Conservation (phyloP, 257 asterid species). For the Plantago elongata region DNA sequence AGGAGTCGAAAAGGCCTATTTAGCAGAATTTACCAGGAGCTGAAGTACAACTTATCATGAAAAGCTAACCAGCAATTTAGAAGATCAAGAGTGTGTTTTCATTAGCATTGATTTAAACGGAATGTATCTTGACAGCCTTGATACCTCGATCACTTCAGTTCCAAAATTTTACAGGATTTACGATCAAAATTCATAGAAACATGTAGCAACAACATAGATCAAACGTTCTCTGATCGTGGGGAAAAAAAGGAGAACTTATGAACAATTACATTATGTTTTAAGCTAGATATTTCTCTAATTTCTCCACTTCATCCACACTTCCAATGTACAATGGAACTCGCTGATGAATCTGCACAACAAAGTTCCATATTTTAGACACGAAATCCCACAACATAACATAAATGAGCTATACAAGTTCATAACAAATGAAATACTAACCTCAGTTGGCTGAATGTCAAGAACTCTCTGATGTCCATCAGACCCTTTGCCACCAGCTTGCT, state of each 20-base stretch:
- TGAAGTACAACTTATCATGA: no score
- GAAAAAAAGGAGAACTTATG: not conserved
- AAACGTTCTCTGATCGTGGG: no score
- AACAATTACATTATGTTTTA: slow-evolving; percentile 22
- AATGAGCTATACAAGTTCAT: not conserved
- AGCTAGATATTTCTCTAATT: slow-evolving; percentile 80
- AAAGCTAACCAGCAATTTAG: no score
- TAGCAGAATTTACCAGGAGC: no score
- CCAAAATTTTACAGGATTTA: no score
- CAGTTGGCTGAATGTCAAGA: slow-evolving; percentile 81
- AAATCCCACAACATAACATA: not conserved
- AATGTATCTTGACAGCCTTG: no score
- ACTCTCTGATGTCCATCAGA: slow-evolving; percentile 72
- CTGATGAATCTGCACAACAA: slow-evolving; percentile 31
- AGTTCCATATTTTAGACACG: not conserved
- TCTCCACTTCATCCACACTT: slow-evolving; percentile 83
- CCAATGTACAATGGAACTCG: slow-evolving; percentile 86
- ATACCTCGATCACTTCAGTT: no score
- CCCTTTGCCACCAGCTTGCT: slow-evolving; percentile 96
- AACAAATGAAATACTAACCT: slow-evolving; percentile 37
- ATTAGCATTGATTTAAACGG: no score
- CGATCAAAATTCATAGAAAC: no score
- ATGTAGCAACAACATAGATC: no score
- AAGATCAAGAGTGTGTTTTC: no score
- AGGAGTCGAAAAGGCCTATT: no score